Evolutionary conservation across 176 grass and related monocot species (phyloP), one percentile per base, ranked within the genome.

Genomic region (Chrysopogon serrulatus): DNA sequence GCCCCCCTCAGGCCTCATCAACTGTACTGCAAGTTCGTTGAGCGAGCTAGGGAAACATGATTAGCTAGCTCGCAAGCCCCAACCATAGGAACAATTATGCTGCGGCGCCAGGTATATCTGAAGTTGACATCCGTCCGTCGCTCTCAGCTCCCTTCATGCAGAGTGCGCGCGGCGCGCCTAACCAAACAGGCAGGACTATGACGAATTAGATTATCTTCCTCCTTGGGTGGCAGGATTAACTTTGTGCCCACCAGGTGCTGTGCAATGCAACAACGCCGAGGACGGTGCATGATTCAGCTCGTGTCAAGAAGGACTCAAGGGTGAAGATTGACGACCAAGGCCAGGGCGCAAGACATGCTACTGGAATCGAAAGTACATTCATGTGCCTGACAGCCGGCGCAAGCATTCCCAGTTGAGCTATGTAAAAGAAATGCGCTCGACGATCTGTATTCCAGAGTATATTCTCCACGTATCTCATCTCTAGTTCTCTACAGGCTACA

Each of bases 1-100:
- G 48, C 37, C 64, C n/a, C n/a, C 56, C 56, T 27, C 23, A 57
- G 53, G 53, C 56, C 56, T 42, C 19, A 65, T 42, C 19, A 65
- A 78, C 59, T 65, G 62, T n/a, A 4, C 41, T 18, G 44, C 10
- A 66, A 88, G 68, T 68, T 37, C 28, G 60, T 84, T 47, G 68
- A 84, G 75, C 41, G 10, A 79, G 9, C 72, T 62, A 17, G 24
- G 43, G 48, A 42, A 27, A 62, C 77, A 77, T 85, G 33, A 85
- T 85, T 81, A 36, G 82, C 40, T 81, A 36, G 82, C 40, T 80
- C 37, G 54, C 10, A 57, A 10, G 53, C 2, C 28, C 69, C 76
- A 81, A 77, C 87, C 77, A 56, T 30, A 81, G 8, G 69, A 70
- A n/a, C n/a, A n/a, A 85, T 71, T 77, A 85, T 89, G 82, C 71